Conservation (phyloP, 2,329 filamentous ascomycete species). For the Apiospora sp. region DNA sequence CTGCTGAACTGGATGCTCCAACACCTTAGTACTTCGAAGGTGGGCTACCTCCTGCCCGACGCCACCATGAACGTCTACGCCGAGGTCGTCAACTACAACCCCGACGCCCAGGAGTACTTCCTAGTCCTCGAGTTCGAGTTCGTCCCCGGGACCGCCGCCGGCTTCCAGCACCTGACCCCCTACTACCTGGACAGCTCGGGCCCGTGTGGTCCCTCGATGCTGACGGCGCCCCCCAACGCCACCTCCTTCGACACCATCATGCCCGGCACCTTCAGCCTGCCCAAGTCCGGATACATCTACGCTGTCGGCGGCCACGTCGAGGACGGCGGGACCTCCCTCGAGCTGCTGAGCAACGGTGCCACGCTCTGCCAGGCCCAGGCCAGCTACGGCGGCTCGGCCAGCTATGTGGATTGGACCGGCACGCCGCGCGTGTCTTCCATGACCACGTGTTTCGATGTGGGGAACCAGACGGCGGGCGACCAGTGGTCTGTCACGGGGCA, state of each 20-base stretch:
- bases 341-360: constrained; percentile 7
- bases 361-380: not conserved
- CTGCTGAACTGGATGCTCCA: not conserved
- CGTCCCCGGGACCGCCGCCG: not conserved
- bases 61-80: not conserved
- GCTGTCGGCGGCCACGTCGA: constrained; percentile 15
- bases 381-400: not conserved
- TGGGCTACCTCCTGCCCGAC: not conserved
- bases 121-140: not conserved
- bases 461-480: not conserved
- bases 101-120: not conserved
- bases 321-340: not conserved
- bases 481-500: constrained; percentile 15
- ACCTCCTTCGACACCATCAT: not conserved
- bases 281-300: not conserved
- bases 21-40: not conserved
- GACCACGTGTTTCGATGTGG: not conserved
- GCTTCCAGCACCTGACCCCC: constrained; percentile 5
- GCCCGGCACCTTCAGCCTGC: not conserved
- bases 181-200: constrained; percentile 11
- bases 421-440: not conserved
- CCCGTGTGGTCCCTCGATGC: not conserved
- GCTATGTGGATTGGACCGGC: constrained; percentile 3
- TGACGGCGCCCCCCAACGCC: not conserved
- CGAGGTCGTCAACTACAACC: constrained; percentile 2